Percentiles rank a stretch among this genome's conserved stretches.
Evolutionary conservation across 371 early-diverging fungal species (phyloP).

Genomic region (Umbelopsis sp.): DNA sequence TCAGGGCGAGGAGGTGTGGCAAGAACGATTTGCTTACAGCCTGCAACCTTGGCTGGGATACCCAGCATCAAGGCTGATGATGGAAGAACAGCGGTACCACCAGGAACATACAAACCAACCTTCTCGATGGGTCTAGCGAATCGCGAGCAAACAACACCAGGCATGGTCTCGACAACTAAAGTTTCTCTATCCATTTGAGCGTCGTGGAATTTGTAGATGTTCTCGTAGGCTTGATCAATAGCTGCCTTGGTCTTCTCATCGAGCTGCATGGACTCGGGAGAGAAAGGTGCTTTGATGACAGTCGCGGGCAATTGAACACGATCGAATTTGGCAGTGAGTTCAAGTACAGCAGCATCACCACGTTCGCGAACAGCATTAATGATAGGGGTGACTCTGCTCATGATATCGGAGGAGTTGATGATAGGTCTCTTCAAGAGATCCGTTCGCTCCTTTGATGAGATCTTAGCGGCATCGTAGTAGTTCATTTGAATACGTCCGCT

Average conservation of each 20-base stretch:
- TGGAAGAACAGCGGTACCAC: conserved; percentile 97
- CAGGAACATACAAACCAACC: conserved; percentile 97
- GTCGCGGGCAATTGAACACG: conserved; percentile 71
- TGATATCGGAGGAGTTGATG: conserved; percentile 85
- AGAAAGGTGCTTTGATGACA: conserved; percentile 88
- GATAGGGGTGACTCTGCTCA: conserved; percentile 88
- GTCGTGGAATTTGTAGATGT: conserved; percentile 91
- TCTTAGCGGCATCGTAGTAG: conserved; percentile 51
- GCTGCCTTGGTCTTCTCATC: conserved; percentile 74
- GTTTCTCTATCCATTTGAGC: conserved; percentile 83
- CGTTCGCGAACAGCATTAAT: conserved; percentile 78
- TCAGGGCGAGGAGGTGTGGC: conserved; percentile 96
- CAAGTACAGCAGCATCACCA: conserved; percentile 88
- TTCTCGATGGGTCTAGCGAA: conserved; percentile 93
- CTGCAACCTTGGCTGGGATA: conserved; percentile 97
- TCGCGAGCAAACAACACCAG: conserved; percentile 92
- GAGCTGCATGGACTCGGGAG: conserved; percentile 66
- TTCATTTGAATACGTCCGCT: conserved; percentile 67
- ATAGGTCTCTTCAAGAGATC: conserved; percentile 89
- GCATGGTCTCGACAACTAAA: conserved; percentile 92
- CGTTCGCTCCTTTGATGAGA: conserved; percentile 49
- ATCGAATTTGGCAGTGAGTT: conserved; percentile 91
- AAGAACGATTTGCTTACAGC: conserved; percentile 92
- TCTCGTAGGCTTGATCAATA: conserved; percentile 94
- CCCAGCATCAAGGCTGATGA: conserved; percentile 96